Conservation (phyloP, 2,329 filamentous ascomycete genomes). For the Fonsecaea monophora region DNA sequence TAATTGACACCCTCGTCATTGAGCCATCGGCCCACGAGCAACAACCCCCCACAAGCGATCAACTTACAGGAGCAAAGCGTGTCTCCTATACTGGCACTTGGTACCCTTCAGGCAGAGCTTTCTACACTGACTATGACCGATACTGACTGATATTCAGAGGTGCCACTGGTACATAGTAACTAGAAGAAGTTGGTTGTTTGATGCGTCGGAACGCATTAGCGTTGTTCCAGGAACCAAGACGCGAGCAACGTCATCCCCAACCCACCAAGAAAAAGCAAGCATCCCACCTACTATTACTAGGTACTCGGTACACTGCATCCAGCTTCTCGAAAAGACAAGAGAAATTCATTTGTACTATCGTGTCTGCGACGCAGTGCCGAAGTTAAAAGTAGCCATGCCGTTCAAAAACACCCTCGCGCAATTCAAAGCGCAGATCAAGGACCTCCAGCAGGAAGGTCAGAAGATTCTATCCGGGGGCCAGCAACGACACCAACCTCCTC, state of each 20-base stretch:
- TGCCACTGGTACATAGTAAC: too few species aligned
- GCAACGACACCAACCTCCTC: constrained; percentile 19
- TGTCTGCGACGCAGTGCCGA: not conserved
- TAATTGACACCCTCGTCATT: not conserved
- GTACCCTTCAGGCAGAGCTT: not conserved
- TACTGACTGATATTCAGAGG: too few species aligned
- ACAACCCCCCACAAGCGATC: not conserved
- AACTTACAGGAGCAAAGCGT: not conserved
- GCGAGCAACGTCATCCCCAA: not conserved
- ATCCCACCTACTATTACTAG: not conserved
- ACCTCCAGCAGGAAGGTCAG: constrained; percentile 34
- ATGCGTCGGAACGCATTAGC: not conserved
- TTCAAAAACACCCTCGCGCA: constrained; percentile 31
- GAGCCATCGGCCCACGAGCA: not conserved
- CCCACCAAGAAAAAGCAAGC: not conserved
- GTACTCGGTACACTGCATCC: not conserved
- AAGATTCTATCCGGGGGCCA: constrained; percentile 12
- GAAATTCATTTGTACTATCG: too few species aligned
- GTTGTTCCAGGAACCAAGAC: not conserved
- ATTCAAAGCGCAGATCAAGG: constrained; percentile 32
- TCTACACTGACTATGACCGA: too few species aligned
- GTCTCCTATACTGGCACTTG: not conserved
- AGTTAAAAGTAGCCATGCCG: constrained; percentile 22
- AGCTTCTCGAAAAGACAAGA: not conserved
- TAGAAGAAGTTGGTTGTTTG: not conserved